These are phyloP conservation scores for Myotisia sp. DNA, from an alignment of 2,329 filamentous ascomycete species.

Conservation along the genomic window DNA sequence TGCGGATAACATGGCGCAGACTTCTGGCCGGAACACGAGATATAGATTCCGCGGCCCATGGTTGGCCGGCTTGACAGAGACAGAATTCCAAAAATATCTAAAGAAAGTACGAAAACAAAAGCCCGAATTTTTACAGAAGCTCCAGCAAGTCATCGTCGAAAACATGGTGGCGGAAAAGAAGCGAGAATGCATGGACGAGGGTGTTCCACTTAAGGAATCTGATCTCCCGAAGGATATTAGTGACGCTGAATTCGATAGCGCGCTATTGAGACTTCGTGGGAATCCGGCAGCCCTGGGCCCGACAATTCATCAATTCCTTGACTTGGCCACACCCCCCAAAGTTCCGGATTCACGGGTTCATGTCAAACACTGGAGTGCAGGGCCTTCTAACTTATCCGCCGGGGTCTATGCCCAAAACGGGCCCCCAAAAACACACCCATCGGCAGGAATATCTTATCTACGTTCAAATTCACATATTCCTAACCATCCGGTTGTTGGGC, in stretches of 20 bases:
- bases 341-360: conserved; percentile 24
- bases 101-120: conserved; percentile 30
- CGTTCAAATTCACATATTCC: conserved; percentile 40
- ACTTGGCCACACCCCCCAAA: conserved; percentile 36
- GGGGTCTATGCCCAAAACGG: conserved; percentile 33
- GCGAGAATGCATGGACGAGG: conserved; percentile 29
- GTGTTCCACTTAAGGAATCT: conserved; percentile 22
- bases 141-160: conserved; percentile 22
- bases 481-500: conserved; percentile 49
- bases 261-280: conserved; percentile 32
- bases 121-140: conserved; percentile 25
- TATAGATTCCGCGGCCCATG: conserved; percentile 48
- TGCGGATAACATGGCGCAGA: conserved; percentile 12
- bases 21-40: conserved; percentile 25
- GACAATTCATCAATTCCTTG: conserved; percentile 42
- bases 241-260: conserved; percentile 33
- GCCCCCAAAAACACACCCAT: conserved; percentile 50
- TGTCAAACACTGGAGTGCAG: conserved; percentile 23
- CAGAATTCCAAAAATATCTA: conserved; percentile 41
- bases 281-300: conserved; percentile 36
- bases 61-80: conserved; percentile 41
- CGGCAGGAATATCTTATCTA: conserved; percentile 48
- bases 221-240: conserved; percentile 18
- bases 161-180: conserved; percentile 24
- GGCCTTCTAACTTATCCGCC: conserved; percentile 23